phyloP scores from a whole-genome alignment of 164 flowering plant genomes.

The Dillenia suffruticosa region DNA sequence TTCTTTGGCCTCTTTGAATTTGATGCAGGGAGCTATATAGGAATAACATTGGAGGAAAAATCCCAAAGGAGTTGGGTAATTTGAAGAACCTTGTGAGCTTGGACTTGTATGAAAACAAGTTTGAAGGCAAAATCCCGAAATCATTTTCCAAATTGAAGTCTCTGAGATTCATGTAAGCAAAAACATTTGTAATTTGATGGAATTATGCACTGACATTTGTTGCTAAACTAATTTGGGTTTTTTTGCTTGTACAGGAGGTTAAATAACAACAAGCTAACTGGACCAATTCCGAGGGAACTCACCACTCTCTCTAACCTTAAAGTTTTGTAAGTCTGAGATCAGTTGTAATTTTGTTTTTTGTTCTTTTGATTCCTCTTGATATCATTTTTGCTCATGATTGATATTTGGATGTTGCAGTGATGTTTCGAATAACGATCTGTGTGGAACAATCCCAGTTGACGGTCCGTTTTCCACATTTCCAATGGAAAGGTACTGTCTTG shows the following conservation, averaged over 20 bases:
- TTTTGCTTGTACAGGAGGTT: slow-evolving; percentile 44
- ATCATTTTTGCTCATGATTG: slow-evolving; percentile 3
- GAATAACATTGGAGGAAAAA: slow-evolving; percentile 58
- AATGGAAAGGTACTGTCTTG: slow-evolving; percentile 41
- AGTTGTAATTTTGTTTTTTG: background rate
- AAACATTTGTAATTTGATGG: background rate
- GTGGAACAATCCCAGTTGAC: slow-evolving; percentile 82
- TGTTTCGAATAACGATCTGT: slow-evolving; percentile 71
- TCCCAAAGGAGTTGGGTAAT: slow-evolving; percentile 79
- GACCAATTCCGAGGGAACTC: slow-evolving; percentile 82
- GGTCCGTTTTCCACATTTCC: slow-evolving; percentile 70
- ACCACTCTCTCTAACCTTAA: slow-evolving; percentile 58
- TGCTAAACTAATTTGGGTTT: background rate
- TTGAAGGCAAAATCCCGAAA: slow-evolving; percentile 69
- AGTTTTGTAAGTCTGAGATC: slow-evolving; percentile 53
- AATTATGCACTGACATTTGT: background rate
- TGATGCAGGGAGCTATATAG: slow-evolving; percentile 70
- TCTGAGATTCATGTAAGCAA: slow-evolving; percentile 67
- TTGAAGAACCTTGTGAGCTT: slow-evolving; percentile 68
- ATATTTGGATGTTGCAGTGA: slow-evolving; percentile 48
- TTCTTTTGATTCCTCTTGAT: background rate
- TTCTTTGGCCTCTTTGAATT: too few relatives aligned
- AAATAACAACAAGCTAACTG: slow-evolving; percentile 73
- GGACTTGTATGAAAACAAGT: slow-evolving; percentile 67
- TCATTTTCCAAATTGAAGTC: slow-evolving; percentile 64